phyloP scores from a whole-genome alignment of 2,329 filamentous ascomycete genomes.

The Aspergillus sp. region DNA sequence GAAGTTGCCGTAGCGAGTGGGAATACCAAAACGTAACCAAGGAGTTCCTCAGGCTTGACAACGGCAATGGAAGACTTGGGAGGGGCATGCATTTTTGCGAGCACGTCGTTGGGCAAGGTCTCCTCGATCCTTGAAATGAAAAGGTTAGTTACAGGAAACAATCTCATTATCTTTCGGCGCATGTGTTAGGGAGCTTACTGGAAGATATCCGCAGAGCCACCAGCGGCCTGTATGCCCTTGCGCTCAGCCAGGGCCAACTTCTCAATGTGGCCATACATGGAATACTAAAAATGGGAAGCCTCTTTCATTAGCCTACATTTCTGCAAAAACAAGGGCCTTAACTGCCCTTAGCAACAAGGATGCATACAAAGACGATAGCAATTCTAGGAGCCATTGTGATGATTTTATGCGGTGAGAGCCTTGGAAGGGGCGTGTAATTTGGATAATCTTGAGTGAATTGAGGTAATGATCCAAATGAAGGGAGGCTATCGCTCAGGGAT shows the following conservation, averaged over 20 bases:
- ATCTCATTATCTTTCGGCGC: no score
- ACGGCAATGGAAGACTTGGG: constrained; percentile 66
- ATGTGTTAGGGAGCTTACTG: constrained; percentile 52
- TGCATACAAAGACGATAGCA: constrained; percentile 80
- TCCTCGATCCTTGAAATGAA: constrained; percentile 61
- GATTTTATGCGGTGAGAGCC: constrained; percentile 3
- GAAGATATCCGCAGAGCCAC: constrained; percentile 75
- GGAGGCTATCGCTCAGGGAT: no score
- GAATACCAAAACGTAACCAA: constrained; percentile 82
- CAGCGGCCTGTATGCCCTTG: constrained; percentile 81
- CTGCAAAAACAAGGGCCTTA: constrained; percentile 11
- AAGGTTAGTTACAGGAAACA: constrained; percentile 7
- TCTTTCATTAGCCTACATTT: background rate
- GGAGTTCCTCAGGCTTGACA: constrained; percentile 58
- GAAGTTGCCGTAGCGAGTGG: constrained; percentile 95
- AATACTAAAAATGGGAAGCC: constrained; percentile 58
- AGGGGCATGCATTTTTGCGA: constrained; percentile 87
- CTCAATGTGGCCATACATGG: constrained; percentile 87
- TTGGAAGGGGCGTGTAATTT: no score
- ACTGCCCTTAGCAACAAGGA: no score
- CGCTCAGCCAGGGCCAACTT: constrained; percentile 84
- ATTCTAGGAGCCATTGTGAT: constrained; percentile 80
- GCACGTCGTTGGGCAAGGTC: constrained; percentile 78
- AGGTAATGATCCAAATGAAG: no score
- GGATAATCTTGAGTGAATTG: no score